Evolutionary conservation across 2,329 filamentous ascomycete genomes (phyloP).

Genomic region (Delphinella strobiligena): DNA sequence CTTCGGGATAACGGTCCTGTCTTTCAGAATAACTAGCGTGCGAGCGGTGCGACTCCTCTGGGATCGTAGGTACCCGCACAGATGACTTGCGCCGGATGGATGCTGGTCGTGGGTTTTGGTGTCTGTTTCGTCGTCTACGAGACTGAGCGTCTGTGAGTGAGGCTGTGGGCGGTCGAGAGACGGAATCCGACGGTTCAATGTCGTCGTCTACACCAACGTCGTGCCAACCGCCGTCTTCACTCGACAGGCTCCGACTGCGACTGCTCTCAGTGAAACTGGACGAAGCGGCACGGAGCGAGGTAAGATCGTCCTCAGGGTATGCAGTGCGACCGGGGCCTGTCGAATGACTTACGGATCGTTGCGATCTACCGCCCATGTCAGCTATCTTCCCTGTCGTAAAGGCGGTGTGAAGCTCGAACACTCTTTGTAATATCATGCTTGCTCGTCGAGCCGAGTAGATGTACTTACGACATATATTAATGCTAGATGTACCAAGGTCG

Average conservation of each 20-base stretch:
- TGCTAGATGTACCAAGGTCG: no score
- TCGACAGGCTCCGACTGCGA: slow-evolving; percentile 2
- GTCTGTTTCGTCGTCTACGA: slow-evolving; percentile 18
- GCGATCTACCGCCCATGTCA: background rate
- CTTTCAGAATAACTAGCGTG: background rate
- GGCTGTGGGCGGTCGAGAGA: slow-evolving; percentile 25
- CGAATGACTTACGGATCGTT: slow-evolving; percentile 2
- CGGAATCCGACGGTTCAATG: slow-evolving; percentile 38
- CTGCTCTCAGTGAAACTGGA: background rate
- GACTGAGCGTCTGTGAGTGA: background rate
- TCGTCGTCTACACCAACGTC: slow-evolving; percentile 27
- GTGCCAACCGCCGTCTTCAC: slow-evolving; percentile 15
- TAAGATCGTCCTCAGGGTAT: slow-evolving; percentile 3
- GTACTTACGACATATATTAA: slow-evolving; percentile 9
- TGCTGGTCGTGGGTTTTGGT: slow-evolving; percentile 11
- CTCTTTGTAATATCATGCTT: background rate
- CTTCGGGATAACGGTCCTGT: background rate
- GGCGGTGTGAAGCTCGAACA: background rate
- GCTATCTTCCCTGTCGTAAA: background rate
- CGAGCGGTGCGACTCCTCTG: background rate
- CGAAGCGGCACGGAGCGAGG: slow-evolving; percentile 1
- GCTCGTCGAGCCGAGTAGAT: background rate
- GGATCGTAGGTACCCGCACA: slow-evolving; percentile 15
- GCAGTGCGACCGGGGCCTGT: slow-evolving; percentile 6
- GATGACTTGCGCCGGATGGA: slow-evolving; percentile 26